Conservation (phyloP, 176 grass and related monocot genomes). For the Aegilops speltoides region DNA sequence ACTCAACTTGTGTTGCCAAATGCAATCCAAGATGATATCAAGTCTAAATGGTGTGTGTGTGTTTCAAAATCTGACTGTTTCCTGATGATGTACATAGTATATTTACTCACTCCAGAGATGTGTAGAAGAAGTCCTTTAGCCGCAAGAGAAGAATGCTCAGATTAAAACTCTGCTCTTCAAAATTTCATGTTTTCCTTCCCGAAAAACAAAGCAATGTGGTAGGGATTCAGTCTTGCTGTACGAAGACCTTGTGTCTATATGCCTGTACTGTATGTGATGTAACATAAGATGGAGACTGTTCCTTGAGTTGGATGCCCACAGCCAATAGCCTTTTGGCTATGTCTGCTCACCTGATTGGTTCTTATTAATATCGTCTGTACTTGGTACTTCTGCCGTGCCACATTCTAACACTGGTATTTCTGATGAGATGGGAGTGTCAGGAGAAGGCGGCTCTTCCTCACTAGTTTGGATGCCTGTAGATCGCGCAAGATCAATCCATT, state of each 20-base stretch:
- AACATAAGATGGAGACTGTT: background rate
- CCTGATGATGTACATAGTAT: slow-evolving; percentile 16
- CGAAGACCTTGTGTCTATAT: slow-evolving; percentile 8
- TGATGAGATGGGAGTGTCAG: slow-evolving; percentile 52
- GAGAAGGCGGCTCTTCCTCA: slow-evolving; percentile 47
- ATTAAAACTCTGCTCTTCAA: slow-evolving; percentile 19
- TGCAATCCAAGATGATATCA: background rate
- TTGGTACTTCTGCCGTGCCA: slow-evolving; percentile 52
- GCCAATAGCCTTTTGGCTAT: slow-evolving; percentile 6
- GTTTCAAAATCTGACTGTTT: slow-evolving; percentile 4
- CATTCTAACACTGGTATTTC: slow-evolving; percentile 78
- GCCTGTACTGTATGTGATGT: background rate
- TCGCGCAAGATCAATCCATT: slow-evolving; percentile 97
- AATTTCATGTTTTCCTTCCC: background rate
- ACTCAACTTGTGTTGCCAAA: background rate
- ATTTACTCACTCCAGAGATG: background rate
- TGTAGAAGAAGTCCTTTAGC: background rate
- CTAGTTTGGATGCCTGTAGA: slow-evolving; percentile 73
- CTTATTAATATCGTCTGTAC: slow-evolving; percentile 50
- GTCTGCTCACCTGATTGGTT: slow-evolving; percentile 41
- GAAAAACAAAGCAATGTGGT: background rate
- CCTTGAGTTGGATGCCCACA: slow-evolving; percentile 15
- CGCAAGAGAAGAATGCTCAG: background rate
- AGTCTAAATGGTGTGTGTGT: background rate
- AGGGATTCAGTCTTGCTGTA: slow-evolving; percentile 13